Evolutionary conservation across 331 rosid species (phyloP).

Genomic region (Arachis monticola): DNA sequence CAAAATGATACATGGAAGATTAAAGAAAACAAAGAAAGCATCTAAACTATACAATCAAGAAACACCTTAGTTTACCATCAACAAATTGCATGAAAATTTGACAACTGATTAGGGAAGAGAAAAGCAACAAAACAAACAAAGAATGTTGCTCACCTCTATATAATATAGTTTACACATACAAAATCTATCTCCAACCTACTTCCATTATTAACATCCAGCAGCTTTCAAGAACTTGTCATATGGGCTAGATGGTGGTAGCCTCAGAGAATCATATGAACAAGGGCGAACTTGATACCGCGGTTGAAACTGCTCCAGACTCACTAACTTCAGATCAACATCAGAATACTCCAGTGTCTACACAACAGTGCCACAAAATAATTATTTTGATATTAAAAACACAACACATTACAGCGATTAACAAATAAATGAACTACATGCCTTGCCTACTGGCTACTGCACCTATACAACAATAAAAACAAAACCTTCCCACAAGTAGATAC

Average conservation of each 20-base stretch:
- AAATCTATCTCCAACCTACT: slow-evolving; percentile 19
- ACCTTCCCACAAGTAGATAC: neutral
- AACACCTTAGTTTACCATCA: slow-evolving; percentile 31
- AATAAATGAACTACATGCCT: slow-evolving; percentile 23
- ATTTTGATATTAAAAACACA: slow-evolving; percentile 14
- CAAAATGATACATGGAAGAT: slow-evolving; percentile 7
- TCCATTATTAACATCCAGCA: slow-evolving; percentile 72
- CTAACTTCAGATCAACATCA: slow-evolving; percentile 57
- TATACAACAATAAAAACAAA: neutral
- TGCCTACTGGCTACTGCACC: neutral
- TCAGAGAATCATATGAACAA: slow-evolving; percentile 64
- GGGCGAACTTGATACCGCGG: slow-evolving; percentile 49
- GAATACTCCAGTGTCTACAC: slow-evolving; percentile 59
- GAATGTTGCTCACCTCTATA: slow-evolving; percentile 15
- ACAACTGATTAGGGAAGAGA: slow-evolving; percentile 20
- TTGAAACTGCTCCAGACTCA: slow-evolving; percentile 47
- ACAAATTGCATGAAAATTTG: slow-evolving; percentile 50
- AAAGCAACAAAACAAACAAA: slow-evolving; percentile 16
- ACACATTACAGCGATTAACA: neutral
- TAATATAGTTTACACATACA: slow-evolving; percentile 32
- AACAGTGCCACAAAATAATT: slow-evolving; percentile 34
- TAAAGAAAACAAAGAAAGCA: neutral
- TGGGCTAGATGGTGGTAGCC: slow-evolving; percentile 91
- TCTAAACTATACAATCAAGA: slow-evolving; percentile 18
- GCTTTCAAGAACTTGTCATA: slow-evolving; percentile 93